Conservation (phyloP, 805 yeast species). For the Helenozyma baotianmanensis region DNA sequence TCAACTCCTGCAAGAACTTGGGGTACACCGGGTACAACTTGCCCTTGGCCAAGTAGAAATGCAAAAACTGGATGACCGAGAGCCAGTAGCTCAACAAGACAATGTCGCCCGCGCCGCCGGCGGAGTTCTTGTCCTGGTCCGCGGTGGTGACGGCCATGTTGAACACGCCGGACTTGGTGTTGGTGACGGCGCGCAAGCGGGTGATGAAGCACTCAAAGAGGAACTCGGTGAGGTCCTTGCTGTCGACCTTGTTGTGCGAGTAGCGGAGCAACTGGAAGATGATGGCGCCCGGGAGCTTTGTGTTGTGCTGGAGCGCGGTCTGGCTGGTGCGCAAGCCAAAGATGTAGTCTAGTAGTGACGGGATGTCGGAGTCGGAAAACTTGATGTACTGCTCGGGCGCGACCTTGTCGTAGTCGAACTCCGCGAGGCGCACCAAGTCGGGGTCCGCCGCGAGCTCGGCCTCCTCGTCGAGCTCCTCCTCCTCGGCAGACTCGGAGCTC, state of each 20-base stretch:
- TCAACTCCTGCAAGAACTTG: constrained; percentile 52
- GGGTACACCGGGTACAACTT: constrained; percentile 53
- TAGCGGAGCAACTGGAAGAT: constrained; percentile 68
- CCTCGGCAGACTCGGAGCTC: constrained; percentile 18
- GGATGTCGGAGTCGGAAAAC: constrained; percentile 56
- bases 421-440: constrained; percentile 23
- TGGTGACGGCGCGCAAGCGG: constrained; percentile 55
- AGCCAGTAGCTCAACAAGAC: constrained; percentile 84
- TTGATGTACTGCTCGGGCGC: constrained; percentile 56
- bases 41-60: constrained; percentile 72
- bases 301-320: constrained; percentile 36
- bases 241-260: constrained; percentile 54
- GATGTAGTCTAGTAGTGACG: constrained; percentile 44
- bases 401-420: constrained; percentile 54
- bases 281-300: constrained; percentile 64
- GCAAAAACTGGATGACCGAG: constrained; percentile 68
- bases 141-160: constrained; percentile 32
- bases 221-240: constrained; percentile 52
- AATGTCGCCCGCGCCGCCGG: constrained; percentile 52
- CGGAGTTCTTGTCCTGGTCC: constrained; percentile 8
- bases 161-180: constrained; percentile 57
- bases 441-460: constrained; percentile 24
- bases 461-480: constrained; percentile 24
- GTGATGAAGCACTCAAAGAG: constrained; percentile 58
- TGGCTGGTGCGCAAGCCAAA: constrained; percentile 41